These are phyloP conservation scores for Trichoderma gracile DNA, from an alignment of 2,329 filamentous ascomycete genomes.

Conservation along the genomic window DNA sequence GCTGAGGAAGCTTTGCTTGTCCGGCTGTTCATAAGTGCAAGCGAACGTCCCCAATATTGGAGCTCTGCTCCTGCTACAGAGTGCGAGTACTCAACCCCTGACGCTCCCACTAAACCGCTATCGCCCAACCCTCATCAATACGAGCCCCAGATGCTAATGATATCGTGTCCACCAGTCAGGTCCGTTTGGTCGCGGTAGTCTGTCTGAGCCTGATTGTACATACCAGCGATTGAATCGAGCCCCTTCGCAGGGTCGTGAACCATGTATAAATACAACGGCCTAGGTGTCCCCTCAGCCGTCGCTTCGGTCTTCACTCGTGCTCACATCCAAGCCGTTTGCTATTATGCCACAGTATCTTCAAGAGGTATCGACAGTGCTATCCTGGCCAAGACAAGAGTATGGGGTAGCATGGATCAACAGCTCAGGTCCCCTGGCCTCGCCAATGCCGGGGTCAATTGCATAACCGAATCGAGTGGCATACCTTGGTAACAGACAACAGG, in stretches of 20 bases:
- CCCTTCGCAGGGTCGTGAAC: not conserved
- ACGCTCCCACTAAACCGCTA: slow-evolving; percentile 14
- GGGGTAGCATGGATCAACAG: slow-evolving; percentile 23
- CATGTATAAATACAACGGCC: not conserved
- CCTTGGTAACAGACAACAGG: not conserved
- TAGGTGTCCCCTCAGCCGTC: not conserved
- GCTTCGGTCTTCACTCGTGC: not conserved
- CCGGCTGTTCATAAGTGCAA: not conserved
- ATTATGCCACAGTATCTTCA: not conserved
- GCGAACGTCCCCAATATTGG: not conserved
- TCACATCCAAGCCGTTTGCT: slow-evolving; percentile 1
- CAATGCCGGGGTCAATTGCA: slow-evolving; percentile 20
- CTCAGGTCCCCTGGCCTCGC: slow-evolving; percentile 4
- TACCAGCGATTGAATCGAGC: not conserved
- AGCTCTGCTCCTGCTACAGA: not conserved
- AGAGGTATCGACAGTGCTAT: not conserved
- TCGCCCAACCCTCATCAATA: slow-evolving; percentile 22
- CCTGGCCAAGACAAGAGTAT: slow-evolving; percentile 8
- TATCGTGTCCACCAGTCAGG: slow-evolving; percentile 11
- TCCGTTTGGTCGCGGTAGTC: not conserved
- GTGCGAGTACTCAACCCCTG: slow-evolving; percentile 18
- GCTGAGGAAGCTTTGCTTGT: not conserved
- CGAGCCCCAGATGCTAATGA: slow-evolving; percentile 16
- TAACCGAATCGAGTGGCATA: slow-evolving; percentile 18
- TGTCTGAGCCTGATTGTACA: not conserved